Base-by-base conservation (phyloP, 2,329 filamentous ascomycete genomes). In the Clarireedia paspali region DNA sequence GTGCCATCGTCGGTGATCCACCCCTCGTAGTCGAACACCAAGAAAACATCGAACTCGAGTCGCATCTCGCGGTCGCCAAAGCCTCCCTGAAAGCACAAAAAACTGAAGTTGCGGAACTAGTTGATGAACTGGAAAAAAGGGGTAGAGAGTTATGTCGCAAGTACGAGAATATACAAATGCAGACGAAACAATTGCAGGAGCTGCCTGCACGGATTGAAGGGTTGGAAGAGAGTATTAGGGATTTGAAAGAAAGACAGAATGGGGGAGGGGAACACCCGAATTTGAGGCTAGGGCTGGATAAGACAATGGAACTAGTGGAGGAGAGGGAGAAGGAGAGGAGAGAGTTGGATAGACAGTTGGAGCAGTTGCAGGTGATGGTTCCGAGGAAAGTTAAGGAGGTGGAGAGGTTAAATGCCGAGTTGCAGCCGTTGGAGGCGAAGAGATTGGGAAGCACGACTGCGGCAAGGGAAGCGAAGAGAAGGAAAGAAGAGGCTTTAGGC, bases 1-100 rank as follows among this genome's bases (percentile, higher is more conserved):
- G 91, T 63, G 86, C 89, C 61, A 95, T 97, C 64, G 90, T 95
- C 15, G 90, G 89, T 60, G 89, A 96, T 60, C 90, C 91, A 49
- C 94, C 92, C 0, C 78, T 91, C 15, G 87, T 97, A 47, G 88
- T 95, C 57, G 86, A 86, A 42, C 82, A 85, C 45, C 81, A 85
- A 64, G 91, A 97, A 68, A 97, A 96, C 68, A 75, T 86, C 48
- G 84, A 85, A 56, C 73, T 95, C 24, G 89, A 94, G 68, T 76
- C 80, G 56, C 85, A 89, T 58, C 75, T 89, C 15, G 78, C 77
- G 3, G 80, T 82, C 12, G 76, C 83, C 56, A 97, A 97, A 70
- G 82, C 82, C 15, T 80, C 82, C 49, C 78, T 97, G 36, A 90
- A 94, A 70, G 79, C 81, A 44, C 84, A 88, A 66, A 97, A 97